phyloP scores from a whole-genome alignment of 805 yeast genomes.

The Myxozyma sirexii region DNA sequence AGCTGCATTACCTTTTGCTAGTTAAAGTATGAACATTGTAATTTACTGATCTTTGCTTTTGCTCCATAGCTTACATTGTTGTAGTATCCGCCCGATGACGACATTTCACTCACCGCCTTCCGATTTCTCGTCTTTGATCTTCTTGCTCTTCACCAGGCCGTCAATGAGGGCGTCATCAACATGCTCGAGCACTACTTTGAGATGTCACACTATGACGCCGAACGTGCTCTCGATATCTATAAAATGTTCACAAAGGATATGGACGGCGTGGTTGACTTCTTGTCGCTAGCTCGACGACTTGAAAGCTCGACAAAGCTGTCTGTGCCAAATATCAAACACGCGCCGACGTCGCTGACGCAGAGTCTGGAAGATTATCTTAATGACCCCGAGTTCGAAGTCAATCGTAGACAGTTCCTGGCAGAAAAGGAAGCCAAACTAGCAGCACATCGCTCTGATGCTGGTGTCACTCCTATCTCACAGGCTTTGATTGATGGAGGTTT shows the following conservation, averaged over 20 bases:
- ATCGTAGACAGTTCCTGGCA: slow-evolving; percentile 73
- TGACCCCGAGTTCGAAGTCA: slow-evolving; percentile 81
- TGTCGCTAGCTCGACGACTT: slow-evolving; percentile 85
- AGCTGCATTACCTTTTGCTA: slow-evolving; percentile 71
- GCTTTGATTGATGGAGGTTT: slow-evolving; percentile 1
- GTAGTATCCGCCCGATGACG: slow-evolving; percentile 76
- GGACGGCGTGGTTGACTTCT: slow-evolving; percentile 79
- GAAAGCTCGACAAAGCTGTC: slow-evolving; percentile 85
- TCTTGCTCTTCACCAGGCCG: slow-evolving; percentile 78
- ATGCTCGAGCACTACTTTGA: slow-evolving; percentile 93
- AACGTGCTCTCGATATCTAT: slow-evolving; percentile 80
- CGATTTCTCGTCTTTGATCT: slow-evolving; percentile 88
- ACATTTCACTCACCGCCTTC: slow-evolving; percentile 80
- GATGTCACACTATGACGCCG: slow-evolving; percentile 83
- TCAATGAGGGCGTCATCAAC: slow-evolving; percentile 95
- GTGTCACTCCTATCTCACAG: slow-evolving; percentile 36
- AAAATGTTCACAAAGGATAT: slow-evolving; percentile 84
- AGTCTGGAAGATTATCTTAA: slow-evolving; percentile 85
- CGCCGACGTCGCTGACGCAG: slow-evolving; percentile 88
- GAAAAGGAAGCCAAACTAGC: slow-evolving; percentile 55
- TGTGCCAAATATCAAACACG: slow-evolving; percentile 95
- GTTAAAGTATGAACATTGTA: slow-evolving; percentile 58
- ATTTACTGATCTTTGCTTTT: too few relatives aligned
- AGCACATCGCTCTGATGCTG: slow-evolving; percentile 33
- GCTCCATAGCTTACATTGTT: too few relatives aligned